Evolutionary conservation across 208 protist genomes (phyloP).

Genomic region (Dictyostelium gargantuum): DNA sequence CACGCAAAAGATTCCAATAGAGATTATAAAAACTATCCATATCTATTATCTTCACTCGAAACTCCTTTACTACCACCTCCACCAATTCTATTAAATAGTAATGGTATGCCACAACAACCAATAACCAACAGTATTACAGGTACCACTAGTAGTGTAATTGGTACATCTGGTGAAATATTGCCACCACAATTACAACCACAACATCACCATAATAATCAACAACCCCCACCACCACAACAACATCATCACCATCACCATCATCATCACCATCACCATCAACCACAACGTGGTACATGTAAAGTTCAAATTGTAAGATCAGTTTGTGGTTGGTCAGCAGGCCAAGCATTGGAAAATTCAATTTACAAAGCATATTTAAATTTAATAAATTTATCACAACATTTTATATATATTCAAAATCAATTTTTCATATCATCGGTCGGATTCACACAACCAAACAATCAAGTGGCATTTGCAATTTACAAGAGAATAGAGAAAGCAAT

Average conservation of each 20-base stretch:
- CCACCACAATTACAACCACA: not conserved
- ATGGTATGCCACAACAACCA: not conserved
- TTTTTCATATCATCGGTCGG: constrained; percentile 13
- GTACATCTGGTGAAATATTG: not conserved
- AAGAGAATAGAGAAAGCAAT: constrained; percentile 59
- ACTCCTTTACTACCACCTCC: not conserved
- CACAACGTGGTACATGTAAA: not conserved
- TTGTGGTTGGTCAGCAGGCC: constrained; percentile 48
- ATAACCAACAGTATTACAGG: not conserved
- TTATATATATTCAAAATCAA: constrained; percentile 84
- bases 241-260: not conserved
- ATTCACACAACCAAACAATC: constrained; percentile 15
- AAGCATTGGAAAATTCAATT: constrained; percentile 70
- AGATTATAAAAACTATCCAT: constrained; percentile 55
- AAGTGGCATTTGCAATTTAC: constrained; percentile 13
- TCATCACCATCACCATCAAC: not conserved
- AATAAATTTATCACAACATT: constrained; percentile 73
- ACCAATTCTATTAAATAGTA: not conserved
- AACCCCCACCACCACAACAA: not conserved
- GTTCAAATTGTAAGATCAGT: constrained; percentile 53
- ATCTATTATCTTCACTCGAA: constrained; percentile 7
- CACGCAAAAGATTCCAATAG: constrained; percentile 28
- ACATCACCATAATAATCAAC: not conserved
- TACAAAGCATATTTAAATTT: constrained; percentile 76
- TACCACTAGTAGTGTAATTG: not conserved